Conservation (phyloP, 495 filamentous ascomycete species). For the Venustampulla echinocandica region DNA sequence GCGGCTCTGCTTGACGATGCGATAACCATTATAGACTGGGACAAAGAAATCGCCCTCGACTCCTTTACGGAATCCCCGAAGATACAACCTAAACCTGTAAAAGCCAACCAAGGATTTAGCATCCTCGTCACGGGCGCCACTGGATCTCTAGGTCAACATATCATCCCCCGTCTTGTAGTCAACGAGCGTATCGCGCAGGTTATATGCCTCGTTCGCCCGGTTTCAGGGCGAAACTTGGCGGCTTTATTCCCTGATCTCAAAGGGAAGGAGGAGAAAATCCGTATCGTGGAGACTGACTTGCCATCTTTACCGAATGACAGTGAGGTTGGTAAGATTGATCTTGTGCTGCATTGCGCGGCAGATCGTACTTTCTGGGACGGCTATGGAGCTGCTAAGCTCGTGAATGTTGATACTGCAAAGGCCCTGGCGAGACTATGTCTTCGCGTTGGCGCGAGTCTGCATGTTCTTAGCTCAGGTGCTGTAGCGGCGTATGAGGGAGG, state of each 20-base stretch:
- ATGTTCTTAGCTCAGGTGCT: slow-evolving; percentile 35
- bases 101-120: background rate
- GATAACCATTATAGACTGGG: slow-evolving; percentile 1
- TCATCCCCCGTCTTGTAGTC: slow-evolving; percentile 14
- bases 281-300: background rate
- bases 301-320: background rate
- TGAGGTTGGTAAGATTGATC: slow-evolving; percentile 24
- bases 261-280: too few relatives aligned
- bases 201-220: slow-evolving; percentile 16
- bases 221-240: slow-evolving; percentile 8
- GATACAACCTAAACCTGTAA: background rate
- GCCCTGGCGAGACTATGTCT: slow-evolving; percentile 31
- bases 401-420: slow-evolving; percentile 38
- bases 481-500: background rate
- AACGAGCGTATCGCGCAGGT: background rate
- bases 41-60: background rate
- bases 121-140: slow-evolving; percentile 30
- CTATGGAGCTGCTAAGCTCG: slow-evolving; percentile 31
- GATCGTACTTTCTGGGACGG: slow-evolving; percentile 39
- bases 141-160: slow-evolving; percentile 19
- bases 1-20: background rate
- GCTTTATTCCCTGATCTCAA: too few relatives aligned
- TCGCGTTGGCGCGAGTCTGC: slow-evolving; percentile 32
- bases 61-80: too few relatives aligned
- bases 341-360: slow-evolving; percentile 45